Base-by-base conservation (phyloP, 441 rosid species). In the Syzygium malaccense region DNA sequence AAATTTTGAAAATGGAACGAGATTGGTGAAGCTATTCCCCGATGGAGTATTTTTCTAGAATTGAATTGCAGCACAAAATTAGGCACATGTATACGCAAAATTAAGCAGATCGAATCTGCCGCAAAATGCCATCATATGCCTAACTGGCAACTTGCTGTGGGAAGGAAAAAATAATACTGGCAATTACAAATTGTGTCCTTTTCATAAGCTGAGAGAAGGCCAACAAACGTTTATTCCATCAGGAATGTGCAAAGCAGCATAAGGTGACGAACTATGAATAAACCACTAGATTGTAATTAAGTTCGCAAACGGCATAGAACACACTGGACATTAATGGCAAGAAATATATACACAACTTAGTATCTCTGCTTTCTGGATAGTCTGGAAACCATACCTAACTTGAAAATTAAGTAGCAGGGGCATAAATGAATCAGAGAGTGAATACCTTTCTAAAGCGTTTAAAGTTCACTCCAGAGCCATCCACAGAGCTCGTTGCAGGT, bases 371-470 rank as follows among this genome's bases (percentile, higher is more conserved):
- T 75, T 13, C 51, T 41, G 49, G n/a, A 60, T 5, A 28, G n/a
- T 12, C 17, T 37, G 51, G 83, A 3, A 75, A 75, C 83, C 83
- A 41, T 75, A 3, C 53, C n/a, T 23, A 71, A 75, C 18, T 75
- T 75, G n/a, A 75, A 71, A 41, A 75, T 75, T 75, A 41, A 75
- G 51, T 23, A 75, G 51, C 0, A 7, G n/a, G 25, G n/a, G 51
- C 53, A 6, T 75, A 23, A 71, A 41, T 41, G n/a, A 41, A 51
- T 51, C 71, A 51, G 83, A 75, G 88, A 37, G 7, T 28, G 45
- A 68, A 91, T 92, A 96, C 99, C 98, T 98, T 98, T 93, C 93
- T 96, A 94, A 96, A 97, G 90, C 93, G 92, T 93, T 97, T 98
- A 93, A 96, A 98, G 92, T 98, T 94, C 83, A 91, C 92, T 88